A percentile compares a stretch with the other conserved stretches of the same genome.
Evolutionary conservation across 257 asterid genomes (phyloP).

Genomic region (Solanum clarkiae): DNA sequence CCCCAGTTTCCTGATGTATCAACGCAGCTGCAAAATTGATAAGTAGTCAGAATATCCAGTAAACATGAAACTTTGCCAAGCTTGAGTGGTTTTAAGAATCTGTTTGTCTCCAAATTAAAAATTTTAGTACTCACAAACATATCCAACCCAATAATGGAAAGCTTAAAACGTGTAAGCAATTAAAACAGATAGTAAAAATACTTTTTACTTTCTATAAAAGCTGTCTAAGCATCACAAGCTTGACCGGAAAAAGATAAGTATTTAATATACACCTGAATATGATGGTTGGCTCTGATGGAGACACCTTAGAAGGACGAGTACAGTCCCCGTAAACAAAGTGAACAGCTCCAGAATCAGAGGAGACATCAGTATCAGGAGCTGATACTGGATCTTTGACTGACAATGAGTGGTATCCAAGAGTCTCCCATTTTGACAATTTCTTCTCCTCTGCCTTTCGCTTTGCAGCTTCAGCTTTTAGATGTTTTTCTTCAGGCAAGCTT

Average conservation of each 20-base stretch:
- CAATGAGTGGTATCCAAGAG: conserved; percentile 70
- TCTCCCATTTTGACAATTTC: conserved; percentile 72
- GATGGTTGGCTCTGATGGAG: conserved; percentile 56
- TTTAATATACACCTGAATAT: conserved; percentile 50
- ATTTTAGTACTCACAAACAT: background rate
- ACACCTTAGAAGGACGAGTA: conserved; percentile 51
- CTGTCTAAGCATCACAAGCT: background rate
- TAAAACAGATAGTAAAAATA: background rate
- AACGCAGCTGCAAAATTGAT: conserved; percentile 55
- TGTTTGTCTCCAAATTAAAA: background rate
- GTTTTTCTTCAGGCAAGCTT: conserved; percentile 38
- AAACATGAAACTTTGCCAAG: background rate
- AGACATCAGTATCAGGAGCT: conserved; percentile 32
- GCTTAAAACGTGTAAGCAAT: background rate
- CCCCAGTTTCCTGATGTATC: conserved; percentile 98
- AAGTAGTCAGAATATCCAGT: background rate
- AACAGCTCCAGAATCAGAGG: conserved; percentile 58
- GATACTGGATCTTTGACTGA: conserved; percentile 40
- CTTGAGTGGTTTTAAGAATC: background rate
- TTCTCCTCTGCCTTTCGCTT: conserved; percentile 63
- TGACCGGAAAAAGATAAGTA: background rate
- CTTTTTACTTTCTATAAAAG: background rate
- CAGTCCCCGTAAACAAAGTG: conserved; percentile 92
- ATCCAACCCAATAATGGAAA: background rate
- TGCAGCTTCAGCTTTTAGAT: conserved; percentile 57